Conservation (phyloP, 2,329 filamentous ascomycete genomes). For the Paramyrothecium roridum region DNA sequence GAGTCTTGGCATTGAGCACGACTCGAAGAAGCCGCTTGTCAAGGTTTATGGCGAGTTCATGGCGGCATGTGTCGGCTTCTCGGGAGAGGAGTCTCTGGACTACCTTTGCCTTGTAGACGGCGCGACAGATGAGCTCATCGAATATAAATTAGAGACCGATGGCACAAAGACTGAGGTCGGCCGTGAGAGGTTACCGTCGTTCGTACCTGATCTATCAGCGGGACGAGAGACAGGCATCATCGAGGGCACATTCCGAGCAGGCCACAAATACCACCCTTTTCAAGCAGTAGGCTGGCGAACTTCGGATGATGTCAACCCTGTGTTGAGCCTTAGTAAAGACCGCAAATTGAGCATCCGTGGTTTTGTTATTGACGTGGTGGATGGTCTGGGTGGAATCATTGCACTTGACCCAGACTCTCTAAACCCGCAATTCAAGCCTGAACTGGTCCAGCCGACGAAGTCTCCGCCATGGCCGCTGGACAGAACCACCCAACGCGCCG, state of each 20-base stretch:
- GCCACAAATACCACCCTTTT: not conserved
- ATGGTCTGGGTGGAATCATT: not conserved
- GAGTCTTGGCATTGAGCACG: not conserved
- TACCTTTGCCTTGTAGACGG: not conserved
- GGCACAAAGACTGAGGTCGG: not conserved
- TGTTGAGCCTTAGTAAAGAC: not conserved
- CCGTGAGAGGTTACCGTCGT: not conserved
- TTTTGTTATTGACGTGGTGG: not conserved
- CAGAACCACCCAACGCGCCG: not conserved
- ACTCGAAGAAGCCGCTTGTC: not conserved
- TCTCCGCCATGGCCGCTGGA: not conserved
- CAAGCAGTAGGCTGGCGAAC: not conserved
- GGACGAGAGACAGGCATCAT: not conserved
- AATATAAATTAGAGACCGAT: not conserved
- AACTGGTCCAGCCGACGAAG: not conserved
- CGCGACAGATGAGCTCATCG: not conserved
- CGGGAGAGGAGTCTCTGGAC: not conserved
- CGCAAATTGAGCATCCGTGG: not conserved
- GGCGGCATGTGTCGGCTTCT: not conserved
- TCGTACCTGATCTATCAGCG: not conserved
- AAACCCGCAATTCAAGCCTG: not conserved
- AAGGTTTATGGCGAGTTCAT: not conserved
- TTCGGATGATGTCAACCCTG: not conserved
- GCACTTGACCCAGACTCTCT: not conserved
- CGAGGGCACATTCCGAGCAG: not conserved